Evolutionary conservation across 148 eudicot genomes (phyloP), one percentile per base, ranked within the genome.

Genomic region (Amaranthus cruentus): DNA sequence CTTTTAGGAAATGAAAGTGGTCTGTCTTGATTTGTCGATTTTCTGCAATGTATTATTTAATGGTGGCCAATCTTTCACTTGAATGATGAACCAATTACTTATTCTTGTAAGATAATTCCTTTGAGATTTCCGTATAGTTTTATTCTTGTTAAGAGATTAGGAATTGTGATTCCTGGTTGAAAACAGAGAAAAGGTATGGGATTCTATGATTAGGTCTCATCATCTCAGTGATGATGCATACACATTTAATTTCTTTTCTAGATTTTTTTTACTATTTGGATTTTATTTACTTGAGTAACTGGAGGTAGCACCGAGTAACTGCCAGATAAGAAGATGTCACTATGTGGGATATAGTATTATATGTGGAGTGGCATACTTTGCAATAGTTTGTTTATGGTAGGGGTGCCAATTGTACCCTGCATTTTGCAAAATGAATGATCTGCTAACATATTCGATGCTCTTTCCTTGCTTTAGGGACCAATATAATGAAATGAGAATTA

Each of bases 381-480:
- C 70, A 64, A 56, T 47, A 55, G 9, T 65, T 64, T 71, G 62
- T 70, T 21, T 61, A 73, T 79, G 70, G 67, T 70, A 70, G 73
- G 77, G 50, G 38, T 68, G 51, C 61, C 70, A 28, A 38, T 69
- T 71, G 61, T 70, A 44, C 44, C 49, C 13, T 53, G 67, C 61
- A 74, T 74, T 52, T 46, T 47, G 61, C 68, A 53, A 57, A 65
- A 51, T 62, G 73, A 55, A 65, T 59, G 72, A 59, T 71, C 52
- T 43, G 62, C 53, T 61, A 57, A 51, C 52, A 43, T 46, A 75
- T 64, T 52, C 52, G 63, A 52, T 81, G 64, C 72, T 64, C 55
- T 77, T 71, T 65, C 84, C 55, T 77, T 69, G 70, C 81, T 62
- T 73, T 77, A 74, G 75, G 84, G 76, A 57, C 73, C 70, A 57